Conservation (phyloP, 2,329 filamentous ascomycete genomes). For the Emergomyces pasteurianus region DNA sequence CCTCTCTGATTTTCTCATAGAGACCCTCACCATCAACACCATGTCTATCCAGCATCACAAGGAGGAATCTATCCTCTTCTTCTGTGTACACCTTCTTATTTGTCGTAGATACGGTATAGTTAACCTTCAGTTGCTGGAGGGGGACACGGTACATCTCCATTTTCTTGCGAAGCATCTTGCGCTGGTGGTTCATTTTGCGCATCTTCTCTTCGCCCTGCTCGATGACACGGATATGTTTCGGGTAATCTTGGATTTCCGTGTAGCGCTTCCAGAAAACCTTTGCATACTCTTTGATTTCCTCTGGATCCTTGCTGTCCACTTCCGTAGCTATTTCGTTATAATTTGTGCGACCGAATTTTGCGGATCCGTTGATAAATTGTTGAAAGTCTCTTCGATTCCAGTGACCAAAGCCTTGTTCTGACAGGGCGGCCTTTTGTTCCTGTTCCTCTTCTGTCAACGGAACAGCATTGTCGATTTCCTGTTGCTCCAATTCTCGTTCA, state of each 20-base stretch:
- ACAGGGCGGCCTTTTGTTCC: slow-evolving; percentile 71
- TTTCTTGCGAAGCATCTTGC: slow-evolving; percentile 88
- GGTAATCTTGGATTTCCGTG: slow-evolving; percentile 76
- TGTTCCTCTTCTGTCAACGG: slow-evolving; percentile 82
- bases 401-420: slow-evolving; percentile 73
- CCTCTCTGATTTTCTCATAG: slow-evolving; percentile 91
- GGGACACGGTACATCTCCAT: slow-evolving; percentile 95
- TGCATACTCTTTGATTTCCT: slow-evolving; percentile 82
- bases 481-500: slow-evolving; percentile 75
- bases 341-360: slow-evolving; percentile 78
- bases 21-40: slow-evolving; percentile 84
- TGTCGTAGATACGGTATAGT: slow-evolving; percentile 95
- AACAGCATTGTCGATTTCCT: slow-evolving; percentile 84
- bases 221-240: slow-evolving; percentile 78
- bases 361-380: slow-evolving; percentile 92
- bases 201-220: slow-evolving; percentile 87
- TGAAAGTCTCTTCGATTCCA: slow-evolving; percentile 99
- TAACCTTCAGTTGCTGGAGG: slow-evolving; percentile 94
- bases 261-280: slow-evolving; percentile 96
- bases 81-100: slow-evolving; percentile 99
- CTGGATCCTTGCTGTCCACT: slow-evolving; percentile 75
- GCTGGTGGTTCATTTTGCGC: slow-evolving; percentile 79
- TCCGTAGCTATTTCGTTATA: slow-evolving; percentile 78
- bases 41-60: slow-evolving; percentile 85
- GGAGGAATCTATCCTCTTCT: slow-evolving; percentile 88